A percentile compares a stretch with the other conserved stretches of the same genome.
Evolutionary conservation across 805 yeast genomes (phyloP).

Genomic region (Cyberlindnera xylosilytica): DNA sequence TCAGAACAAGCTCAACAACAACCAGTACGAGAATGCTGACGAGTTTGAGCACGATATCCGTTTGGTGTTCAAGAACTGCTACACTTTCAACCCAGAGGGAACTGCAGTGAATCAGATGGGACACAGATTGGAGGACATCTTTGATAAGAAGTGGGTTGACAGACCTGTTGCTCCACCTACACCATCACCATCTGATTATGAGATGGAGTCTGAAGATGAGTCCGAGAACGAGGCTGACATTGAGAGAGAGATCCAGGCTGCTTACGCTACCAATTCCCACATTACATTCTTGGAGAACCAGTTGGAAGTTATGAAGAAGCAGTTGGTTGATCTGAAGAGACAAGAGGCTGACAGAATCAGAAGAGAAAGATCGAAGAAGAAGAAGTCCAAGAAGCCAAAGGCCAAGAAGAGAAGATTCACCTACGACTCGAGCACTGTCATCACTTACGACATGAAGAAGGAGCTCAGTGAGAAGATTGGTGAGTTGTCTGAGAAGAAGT

Average conservation of each 20-base stretch:
- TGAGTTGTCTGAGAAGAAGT: slow-evolving; percentile 70
- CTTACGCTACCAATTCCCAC: slow-evolving; percentile 78
- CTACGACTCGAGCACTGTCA: slow-evolving; percentile 33
- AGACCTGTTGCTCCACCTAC: slow-evolving; percentile 63
- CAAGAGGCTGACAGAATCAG: slow-evolving; percentile 67
- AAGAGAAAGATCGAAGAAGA: slow-evolving; percentile 53
- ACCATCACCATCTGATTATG: slow-evolving; percentile 27
- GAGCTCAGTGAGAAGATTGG: slow-evolving; percentile 85
- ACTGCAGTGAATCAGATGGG: slow-evolving; percentile 96
- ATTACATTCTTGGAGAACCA: slow-evolving; percentile 87
- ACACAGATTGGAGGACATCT: slow-evolving; percentile 80
- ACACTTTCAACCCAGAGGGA: slow-evolving; percentile 93
- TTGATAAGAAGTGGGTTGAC: slow-evolving; percentile 85
- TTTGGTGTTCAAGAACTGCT: slow-evolving; percentile 85
- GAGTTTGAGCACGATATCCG: slow-evolving; percentile 82
- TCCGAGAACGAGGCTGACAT: slow-evolving; percentile 35
- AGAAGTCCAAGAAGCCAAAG: slow-evolving; percentile 38
- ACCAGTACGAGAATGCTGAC: slow-evolving; percentile 85
- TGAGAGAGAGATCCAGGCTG: slow-evolving; percentile 55
- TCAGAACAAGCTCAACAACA: slow-evolving; percentile 74
- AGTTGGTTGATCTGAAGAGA: slow-evolving; percentile 76
- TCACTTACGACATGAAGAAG: slow-evolving; percentile 95
- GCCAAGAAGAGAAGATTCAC: slow-evolving; percentile 29
- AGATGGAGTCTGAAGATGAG: slow-evolving; percentile 26
- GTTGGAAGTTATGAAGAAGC: slow-evolving; percentile 78